phyloP scores from a whole-genome alignment of 306 rosid genomes.

The Dalbergia oliveri region DNA sequence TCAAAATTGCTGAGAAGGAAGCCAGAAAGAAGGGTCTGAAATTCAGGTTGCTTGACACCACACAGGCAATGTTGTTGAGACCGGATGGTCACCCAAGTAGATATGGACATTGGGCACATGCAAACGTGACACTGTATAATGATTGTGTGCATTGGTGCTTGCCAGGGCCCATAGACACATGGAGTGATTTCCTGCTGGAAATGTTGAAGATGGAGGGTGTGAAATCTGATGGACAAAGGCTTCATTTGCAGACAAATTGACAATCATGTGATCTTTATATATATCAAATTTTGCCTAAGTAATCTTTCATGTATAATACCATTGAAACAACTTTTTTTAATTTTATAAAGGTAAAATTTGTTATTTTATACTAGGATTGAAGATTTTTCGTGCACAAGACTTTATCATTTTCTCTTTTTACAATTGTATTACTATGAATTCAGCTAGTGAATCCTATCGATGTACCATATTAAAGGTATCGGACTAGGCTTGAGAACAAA shows the following conservation, averaged over 20 bases:
- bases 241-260: constrained; percentile 33
- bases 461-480: no score
- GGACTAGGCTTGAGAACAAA: no score
- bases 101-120: constrained; percentile 80
- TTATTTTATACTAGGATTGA: not conserved
- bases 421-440: no score
- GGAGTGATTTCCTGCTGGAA: constrained; percentile 82
- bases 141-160: constrained; percentile 96
- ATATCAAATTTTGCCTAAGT: not conserved
- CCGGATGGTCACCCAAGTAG: constrained; percentile 96
- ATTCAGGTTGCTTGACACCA: constrained; percentile 74
- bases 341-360: constrained; percentile 20
- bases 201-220: constrained; percentile 80
- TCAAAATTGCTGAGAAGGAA: constrained; percentile 60
- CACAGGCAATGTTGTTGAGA: constrained; percentile 70
- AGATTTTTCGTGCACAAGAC: not conserved
- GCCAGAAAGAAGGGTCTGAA: constrained; percentile 67
- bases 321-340: not conserved
- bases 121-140: constrained; percentile 73
- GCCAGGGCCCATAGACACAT: constrained; percentile 86
- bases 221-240: constrained; percentile 53
- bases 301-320: constrained; percentile 10
- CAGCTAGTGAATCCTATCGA: no score
- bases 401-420: not conserved
- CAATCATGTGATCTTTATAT: not conserved